Evolutionary conservation across 352 stramenopile species (phyloP).

Genomic region (Phytophthora vignae): DNA sequence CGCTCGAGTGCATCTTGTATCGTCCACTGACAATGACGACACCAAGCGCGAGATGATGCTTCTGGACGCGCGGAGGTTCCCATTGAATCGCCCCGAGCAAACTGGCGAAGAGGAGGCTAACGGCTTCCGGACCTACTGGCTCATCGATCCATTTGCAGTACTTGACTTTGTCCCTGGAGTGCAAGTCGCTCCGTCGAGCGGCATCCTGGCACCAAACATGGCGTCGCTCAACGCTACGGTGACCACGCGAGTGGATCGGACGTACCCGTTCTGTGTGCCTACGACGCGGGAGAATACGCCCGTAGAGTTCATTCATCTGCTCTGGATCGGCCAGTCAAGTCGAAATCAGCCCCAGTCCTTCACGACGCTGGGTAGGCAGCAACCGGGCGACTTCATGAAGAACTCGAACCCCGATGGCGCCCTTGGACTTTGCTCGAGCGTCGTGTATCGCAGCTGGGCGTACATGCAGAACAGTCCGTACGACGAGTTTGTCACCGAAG

Average conservation of each 20-base stretch:
- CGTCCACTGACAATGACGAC: constrained; percentile 11
- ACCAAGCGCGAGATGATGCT: constrained; percentile 15
- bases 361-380: constrained; percentile 88
- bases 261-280: constrained; percentile 94
- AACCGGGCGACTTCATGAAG: constrained; percentile 94
- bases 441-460: constrained; percentile 93
- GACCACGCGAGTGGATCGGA: constrained; percentile 88
- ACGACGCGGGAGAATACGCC: constrained; percentile 93
- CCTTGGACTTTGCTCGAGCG: constrained; percentile 83
- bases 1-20: constrained; percentile 38
- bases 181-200: constrained; percentile 79
- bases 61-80: constrained; percentile 49
- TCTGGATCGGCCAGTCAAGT: constrained; percentile 89
- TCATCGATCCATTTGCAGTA: constrained; percentile 65
- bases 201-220: constrained; percentile 64
- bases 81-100: constrained; percentile 89
- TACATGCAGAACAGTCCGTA: constrained; percentile 89
- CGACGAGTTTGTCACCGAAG: constrained; percentile 92
- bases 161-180: constrained; percentile 61
- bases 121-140: constrained; percentile 92
- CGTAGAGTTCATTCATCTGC: constrained; percentile 93
- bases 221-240: constrained; percentile 85
- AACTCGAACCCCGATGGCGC: constrained; percentile 75
- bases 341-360: constrained; percentile 93
- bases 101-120: constrained; percentile 89